Conservation (phyloP, 805 yeast genomes). For the Candida nemodendra region DNA sequence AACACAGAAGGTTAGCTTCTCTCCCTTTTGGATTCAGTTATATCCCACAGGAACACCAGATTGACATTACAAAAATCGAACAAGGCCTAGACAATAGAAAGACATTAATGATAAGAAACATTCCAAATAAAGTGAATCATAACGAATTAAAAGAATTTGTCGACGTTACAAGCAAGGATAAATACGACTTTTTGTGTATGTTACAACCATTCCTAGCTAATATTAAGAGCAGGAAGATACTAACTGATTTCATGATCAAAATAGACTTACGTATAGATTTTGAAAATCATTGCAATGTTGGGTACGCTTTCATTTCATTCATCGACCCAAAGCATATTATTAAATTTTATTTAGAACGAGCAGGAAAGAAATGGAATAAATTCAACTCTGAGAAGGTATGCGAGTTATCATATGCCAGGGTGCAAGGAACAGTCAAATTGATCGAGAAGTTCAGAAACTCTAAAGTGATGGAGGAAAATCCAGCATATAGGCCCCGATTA, state of each 20-base stretch:
- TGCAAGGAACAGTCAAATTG: conserved; percentile 46
- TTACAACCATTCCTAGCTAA: too few relatives aligned
- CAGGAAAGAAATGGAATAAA: conserved; percentile 47
- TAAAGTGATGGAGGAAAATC: conserved; percentile 45
- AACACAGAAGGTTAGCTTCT: conserved; percentile 25
- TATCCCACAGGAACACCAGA: conserved; percentile 35
- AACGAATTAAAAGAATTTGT: conserved; percentile 44
- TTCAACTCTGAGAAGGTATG: conserved; percentile 50
- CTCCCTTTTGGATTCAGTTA: conserved; percentile 22
- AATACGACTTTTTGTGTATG: conserved; percentile 41
- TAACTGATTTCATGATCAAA: too few relatives aligned
- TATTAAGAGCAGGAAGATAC: too few relatives aligned
- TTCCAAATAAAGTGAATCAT: conserved; percentile 51
- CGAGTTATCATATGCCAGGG: conserved; percentile 50
- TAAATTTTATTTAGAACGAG: conserved; percentile 43
- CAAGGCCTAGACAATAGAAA: conserved; percentile 43
- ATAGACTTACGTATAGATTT: conserved; percentile 50
- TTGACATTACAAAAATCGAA: conserved; percentile 40
- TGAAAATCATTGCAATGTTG: conserved; percentile 52
- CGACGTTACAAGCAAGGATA: conserved; percentile 41
- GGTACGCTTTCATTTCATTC: conserved; percentile 54
- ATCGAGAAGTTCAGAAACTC: conserved; percentile 50
- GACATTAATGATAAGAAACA: conserved; percentile 53
- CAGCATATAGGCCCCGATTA: conserved; percentile 47
- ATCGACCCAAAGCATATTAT: conserved; percentile 43